Evolutionary conservation across 2,329 filamentous ascomycete species (phyloP).

Genomic region (Cercospora sp.): DNA sequence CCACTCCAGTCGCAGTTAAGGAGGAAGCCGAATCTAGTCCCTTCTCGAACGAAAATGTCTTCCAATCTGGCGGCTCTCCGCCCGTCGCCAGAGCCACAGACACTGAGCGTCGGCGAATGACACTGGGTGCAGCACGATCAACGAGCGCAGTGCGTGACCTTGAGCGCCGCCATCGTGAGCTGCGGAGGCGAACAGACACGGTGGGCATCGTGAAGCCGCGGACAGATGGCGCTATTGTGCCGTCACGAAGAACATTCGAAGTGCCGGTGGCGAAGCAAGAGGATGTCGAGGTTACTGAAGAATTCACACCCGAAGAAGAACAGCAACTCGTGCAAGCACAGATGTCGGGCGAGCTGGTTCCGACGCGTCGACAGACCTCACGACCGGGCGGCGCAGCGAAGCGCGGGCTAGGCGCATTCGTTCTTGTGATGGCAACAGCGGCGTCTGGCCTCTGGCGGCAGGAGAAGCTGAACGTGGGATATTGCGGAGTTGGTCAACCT

Average conservation of each 20-base stretch:
- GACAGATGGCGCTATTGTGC: conserved; percentile 56
- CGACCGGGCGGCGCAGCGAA: conserved; percentile 52
- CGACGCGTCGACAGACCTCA: conserved; percentile 43
- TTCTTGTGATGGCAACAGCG: conserved; percentile 68
- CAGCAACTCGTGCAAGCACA: conserved; percentile 74
- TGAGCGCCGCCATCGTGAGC: conserved; percentile 46
- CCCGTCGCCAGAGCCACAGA: conserved; percentile 47
- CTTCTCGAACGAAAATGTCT: conserved; percentile 89
- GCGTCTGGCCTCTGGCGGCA: conserved; percentile 85
- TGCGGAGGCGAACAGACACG: conserved; percentile 47
- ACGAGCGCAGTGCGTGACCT: conserved; percentile 40
- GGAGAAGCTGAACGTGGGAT: conserved; percentile 94
- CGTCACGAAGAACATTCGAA: conserved; percentile 61
- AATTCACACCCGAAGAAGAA: conserved; percentile 91
- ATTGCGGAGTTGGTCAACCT: conserved; percentile 77
- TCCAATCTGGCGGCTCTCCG: conserved; percentile 58
- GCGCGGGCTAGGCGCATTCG: conserved; percentile 68
- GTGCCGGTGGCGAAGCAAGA: conserved; percentile 54
- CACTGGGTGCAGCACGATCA: conserved; percentile 42
- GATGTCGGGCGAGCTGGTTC: conserved; percentile 47
- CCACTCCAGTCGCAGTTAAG: conserved; percentile 35
- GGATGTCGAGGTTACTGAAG: conserved; percentile 67
- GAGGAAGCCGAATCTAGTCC: conserved; percentile 56
- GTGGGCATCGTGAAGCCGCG: conserved; percentile 50
- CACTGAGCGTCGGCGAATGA: conserved; percentile 61